Base-by-base conservation (phyloP, 192 early-diverging fungal genomes). In the Funneliformis mosseae region DNA sequence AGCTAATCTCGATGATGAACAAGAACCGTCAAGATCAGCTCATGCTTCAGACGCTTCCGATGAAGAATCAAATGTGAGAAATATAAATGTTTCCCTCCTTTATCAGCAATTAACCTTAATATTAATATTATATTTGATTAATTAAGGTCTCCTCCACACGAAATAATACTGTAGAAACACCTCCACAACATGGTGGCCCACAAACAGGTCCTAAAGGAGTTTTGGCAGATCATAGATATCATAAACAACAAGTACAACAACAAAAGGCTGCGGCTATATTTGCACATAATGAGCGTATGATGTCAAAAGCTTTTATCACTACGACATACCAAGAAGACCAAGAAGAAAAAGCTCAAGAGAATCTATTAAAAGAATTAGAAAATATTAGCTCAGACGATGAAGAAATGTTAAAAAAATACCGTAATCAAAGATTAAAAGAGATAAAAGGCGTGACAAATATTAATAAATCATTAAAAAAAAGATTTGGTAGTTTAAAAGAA, bases 151-250 rank as follows among this genome's bases (percentile, higher is more conserved):
- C 8, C 11, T 11, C 16, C 3, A 6, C 7, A 11, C 16, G 23
- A 9, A 76, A 33, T 59, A 23, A 23, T 39, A 61, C 46, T 60
- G 25, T 76, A 45, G 14, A 45, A 8, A 12, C 43, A 12, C 62
- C 64, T 1, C 45, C 42, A 33, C 33, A 43, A 67, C 77, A 78
- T 78, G 77, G 77, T 48, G 77, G 77, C 21, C 62, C 21, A 42
- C 77, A 78, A 66, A 89, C 90, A 7, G 90, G 90, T 5, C 90
- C 90, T 60, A 91, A 91, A 76, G 90, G 88, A 60, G 88, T 91
- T 2, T 82, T 88, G 28, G 87, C 88, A 7, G 90, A 91, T 77
- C 86, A 88, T 43, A 85, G 77, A 23, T 85, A 87, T 74, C 84
- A 91, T 68, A 75, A 86, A 11, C 81, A 84, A 38, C 74, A 83